Base-by-base conservation (phyloP, 345 rosid species). In the Psidium guajava region DNA sequence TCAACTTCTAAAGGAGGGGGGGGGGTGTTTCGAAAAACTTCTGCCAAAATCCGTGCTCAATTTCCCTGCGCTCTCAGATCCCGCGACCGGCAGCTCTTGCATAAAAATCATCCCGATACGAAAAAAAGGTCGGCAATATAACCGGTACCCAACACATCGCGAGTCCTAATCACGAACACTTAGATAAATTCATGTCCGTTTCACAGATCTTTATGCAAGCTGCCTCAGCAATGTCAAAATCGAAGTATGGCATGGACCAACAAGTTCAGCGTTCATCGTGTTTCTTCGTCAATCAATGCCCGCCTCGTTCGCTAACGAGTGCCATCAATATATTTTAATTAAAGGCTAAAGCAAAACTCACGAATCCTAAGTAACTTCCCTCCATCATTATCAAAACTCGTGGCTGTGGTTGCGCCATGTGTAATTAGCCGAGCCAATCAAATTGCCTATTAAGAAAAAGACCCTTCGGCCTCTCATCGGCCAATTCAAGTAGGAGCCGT, bases 81-180 rank as follows among this genome's bases (percentile, higher is more conserved):
- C 18, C 0, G 75, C 22, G 2, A n/a, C n/a, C n/a, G n/a, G n/a
- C n/a, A n/a, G 3, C 80, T 18, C 47, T 9, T 11, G 1, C 7
- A 20, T 4, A 3, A 8, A 8, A 36, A 32, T 69, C 24, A 36
- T 69, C 80, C 13, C 0, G 8, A 55, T 3, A 22, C 4, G 14
- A 55, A 9, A 55, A 9, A 21, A 55, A 56, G 11, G n/a, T 56
- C 27, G 5, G n/a, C 10, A 56, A 56, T 56, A 3, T 10, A 9
- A 3, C 59, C 27, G 13, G 10, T 9, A 8, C 59, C 59, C 59
- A 10, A 22, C 59, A 9, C 59, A 22, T 56, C 59, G 27, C 12
- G 10, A 32, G 22, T 20, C 80, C 24, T 20, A 18, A 36, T 18
- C 24, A 8, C 10, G 2, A 11, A 10, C 47, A 20, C 47, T 9